Evolutionary conservation across 2,329 filamentous ascomycete genomes (phyloP), one percentile per base, ranked within the genome.

Genomic region (Colletotrichum siamense): DNA sequence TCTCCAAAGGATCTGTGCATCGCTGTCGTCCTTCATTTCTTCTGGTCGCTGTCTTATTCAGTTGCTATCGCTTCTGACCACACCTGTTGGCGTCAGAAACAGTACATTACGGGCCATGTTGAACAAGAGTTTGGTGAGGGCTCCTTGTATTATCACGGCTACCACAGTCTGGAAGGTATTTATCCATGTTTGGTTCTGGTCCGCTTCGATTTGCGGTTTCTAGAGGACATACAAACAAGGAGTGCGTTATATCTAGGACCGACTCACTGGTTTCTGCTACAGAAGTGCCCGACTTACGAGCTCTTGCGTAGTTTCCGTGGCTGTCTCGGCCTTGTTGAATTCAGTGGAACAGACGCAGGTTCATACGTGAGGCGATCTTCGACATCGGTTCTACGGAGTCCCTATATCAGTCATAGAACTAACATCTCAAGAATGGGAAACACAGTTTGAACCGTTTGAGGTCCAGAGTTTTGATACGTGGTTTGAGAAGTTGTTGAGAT

Each of bases 1-100:
- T 22, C 16, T 22, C 16, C 3, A 13, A 7, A 52, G 1, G 0
- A 22, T 0, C 44, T 22, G 44, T 3, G n/a, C n/a, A 22, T 13
- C 0, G 9, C n/a, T 24, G 44, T 4, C 44, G 44, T 22, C 44
- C 10, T 7, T 52, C 44, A 13, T 52, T 8, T 1, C 0, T 52
- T 52, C 2, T 6, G 6, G 3, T 52, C 44, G 39, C n/a, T 22
- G 44, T 8, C 2, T 52, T 22, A 52, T 52, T 13, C n/a, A 22
- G n/a, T 52, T 22, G n/a, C 12, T 52, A 13, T 0, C 13, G 32
- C 32, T 32, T 3, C 28, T 30, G 28, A 8, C 5, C 26, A 26
- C 8, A 28, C 7, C 8, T 28, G 26, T 8, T 28, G 28, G 28
- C 2, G 26, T 26, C 7, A 8, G n/a, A 28, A 12, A 18, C 8